Evolutionary conservation across 2,329 filamentous ascomycete species (phyloP).

Genomic region (Thelonectria blattea): DNA sequence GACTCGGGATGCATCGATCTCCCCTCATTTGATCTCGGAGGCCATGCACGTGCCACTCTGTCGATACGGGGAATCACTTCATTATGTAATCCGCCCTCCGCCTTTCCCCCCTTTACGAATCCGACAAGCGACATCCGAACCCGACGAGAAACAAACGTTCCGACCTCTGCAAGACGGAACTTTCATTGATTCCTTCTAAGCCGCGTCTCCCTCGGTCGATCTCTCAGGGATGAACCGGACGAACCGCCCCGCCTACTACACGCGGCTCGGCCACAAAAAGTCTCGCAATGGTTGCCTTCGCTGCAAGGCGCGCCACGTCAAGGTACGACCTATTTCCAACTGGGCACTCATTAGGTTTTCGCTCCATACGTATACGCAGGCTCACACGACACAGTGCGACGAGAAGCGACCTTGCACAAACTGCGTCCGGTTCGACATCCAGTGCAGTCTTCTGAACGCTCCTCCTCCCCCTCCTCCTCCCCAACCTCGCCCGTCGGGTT

Average conservation of each 20-base stretch:
- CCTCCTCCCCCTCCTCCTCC: background rate
- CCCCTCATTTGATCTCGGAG: background rate
- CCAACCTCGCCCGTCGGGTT: background rate
- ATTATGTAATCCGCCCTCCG: background rate
- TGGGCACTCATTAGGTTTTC: too few species aligned
- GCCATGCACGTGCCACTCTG: background rate
- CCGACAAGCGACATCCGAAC: background rate
- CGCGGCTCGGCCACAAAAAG: conserved; percentile 24
- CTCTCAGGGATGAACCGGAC: background rate
- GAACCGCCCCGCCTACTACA: background rate
- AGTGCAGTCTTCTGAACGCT: conserved; percentile 19
- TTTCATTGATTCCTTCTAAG: too few species aligned
- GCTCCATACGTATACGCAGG: too few species aligned
- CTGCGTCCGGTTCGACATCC: conserved; percentile 23
- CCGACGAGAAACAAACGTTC: background rate
- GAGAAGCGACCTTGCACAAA: conserved; percentile 25
- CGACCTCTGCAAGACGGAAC: too few species aligned
- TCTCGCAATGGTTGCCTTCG: conserved; percentile 25
- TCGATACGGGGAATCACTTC: too few species aligned
- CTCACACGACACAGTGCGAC: conserved; percentile 23
- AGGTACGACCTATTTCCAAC: too few species aligned
- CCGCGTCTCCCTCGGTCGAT: too few species aligned
- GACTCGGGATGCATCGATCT: too few species aligned
- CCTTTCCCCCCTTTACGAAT: background rate
- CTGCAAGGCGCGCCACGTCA: conserved; percentile 28